Base-by-base conservation (phyloP, 495 filamentous ascomycete species). In the Oleoguttula mirabilis region DNA sequence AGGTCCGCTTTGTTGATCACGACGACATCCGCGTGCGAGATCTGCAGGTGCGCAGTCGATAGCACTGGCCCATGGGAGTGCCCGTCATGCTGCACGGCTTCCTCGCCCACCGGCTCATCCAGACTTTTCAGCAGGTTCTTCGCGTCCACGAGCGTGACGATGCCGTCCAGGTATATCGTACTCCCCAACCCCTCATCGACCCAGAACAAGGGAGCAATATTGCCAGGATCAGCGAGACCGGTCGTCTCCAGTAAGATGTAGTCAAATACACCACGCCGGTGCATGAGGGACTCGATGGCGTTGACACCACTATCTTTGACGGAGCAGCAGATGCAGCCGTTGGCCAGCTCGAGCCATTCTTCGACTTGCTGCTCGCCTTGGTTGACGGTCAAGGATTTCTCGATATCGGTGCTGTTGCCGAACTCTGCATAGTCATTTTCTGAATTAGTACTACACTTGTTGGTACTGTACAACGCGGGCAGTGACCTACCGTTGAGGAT, bases 211-310 rank as follows among this genome's bases (percentile, higher is more conserved):
- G 92, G 90, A 2, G 92, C 90, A 32, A 98, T 76, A 52, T 95
- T 96, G 4, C 90, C 90, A 0, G 90, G 90, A 60, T 98, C 90
- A 10, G 90, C 90, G 8, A 98, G 71, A 0, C 90, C 90, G 2
- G 88, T 95, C 1, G 92, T 96, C 63, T 98, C 90, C 19, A 98
- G 80, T 1, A 98, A 77, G 52, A 98, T 94, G 66, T 96, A 96
- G 70, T 98, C 92, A 56, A 98, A 96, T 15, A 35, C 7, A 30
- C 90, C 90, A 40, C 84, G 84, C 48, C 82, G 82, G 46, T 86
- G 82, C 84, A 98, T 95, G n/a, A 98, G 68, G 14, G 81, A 82
- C 64, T 98, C 90, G 44, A 98, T 79, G 44, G 90, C 92, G 52
- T 79, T 79, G 37, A 98, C 87, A 32, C 92, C 90, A 6, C 77